phyloP scores from a whole-genome alignment of 306 rosid species.

The Cucurbita pepo region DNA sequence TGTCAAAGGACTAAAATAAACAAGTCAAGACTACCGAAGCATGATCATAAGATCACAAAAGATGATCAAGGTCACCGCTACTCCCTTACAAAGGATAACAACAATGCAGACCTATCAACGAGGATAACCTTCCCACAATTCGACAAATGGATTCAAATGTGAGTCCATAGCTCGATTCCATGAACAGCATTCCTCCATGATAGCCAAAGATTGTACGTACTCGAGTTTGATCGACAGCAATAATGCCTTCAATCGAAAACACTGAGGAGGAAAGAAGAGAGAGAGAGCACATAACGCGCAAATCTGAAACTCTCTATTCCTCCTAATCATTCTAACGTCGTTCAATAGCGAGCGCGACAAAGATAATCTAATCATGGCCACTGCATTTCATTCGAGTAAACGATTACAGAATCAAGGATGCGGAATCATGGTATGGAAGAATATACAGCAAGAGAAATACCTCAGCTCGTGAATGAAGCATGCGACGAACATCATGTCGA shows the following conservation, averaged over 20 bases:
- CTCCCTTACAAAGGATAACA: neutral
- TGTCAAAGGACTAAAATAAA: neutral
- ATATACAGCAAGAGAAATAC: conserved; percentile 11
- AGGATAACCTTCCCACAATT: neutral
- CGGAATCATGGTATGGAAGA: neutral
- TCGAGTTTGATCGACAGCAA: neutral
- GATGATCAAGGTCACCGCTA: neutral
- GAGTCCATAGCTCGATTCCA: neutral
- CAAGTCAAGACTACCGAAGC: neutral
- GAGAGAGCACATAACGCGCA: neutral
- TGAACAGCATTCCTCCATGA: neutral
- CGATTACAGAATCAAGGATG: neutral
- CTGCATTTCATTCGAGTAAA: neutral
- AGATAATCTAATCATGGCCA: neutral
- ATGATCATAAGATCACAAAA: neutral
- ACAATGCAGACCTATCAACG: neutral
- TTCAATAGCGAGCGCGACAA: neutral
- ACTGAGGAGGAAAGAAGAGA: neutral
- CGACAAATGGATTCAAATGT: neutral
- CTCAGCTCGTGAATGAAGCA: conserved; percentile 98
- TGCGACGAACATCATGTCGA: conserved; percentile 79
- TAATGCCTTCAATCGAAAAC: neutral
- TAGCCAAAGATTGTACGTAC: neutral
- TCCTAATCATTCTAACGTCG: neutral
- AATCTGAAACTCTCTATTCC: neutral